Evolutionary conservation across 2,329 filamentous ascomycete genomes (phyloP), one percentile per base, ranked within the genome.

Genomic region (Neocatenulostroma microsporum): DNA sequence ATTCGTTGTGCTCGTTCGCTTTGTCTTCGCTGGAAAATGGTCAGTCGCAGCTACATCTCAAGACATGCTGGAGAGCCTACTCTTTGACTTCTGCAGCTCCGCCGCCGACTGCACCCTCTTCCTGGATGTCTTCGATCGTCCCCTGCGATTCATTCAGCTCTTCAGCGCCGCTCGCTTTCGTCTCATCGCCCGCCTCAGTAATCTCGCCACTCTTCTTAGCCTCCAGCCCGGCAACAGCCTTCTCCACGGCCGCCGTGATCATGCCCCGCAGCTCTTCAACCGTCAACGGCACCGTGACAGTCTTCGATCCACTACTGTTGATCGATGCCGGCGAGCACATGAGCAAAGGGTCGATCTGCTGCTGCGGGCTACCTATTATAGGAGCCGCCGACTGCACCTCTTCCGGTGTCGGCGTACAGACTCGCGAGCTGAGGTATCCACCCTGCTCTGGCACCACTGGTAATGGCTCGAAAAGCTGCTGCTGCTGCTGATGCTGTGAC

Each of bases 371-470:
- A 15, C 11, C 17, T 5, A 13, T 14, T 13, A 36, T 12, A 13
- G n/a, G n/a, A n/a, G 18, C 12, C 10, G 11, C 17, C 5, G 20
- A 13, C 13, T 27, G n/a, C 14, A 36, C 11, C 10, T 27, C 33
- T 11, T 36, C 33, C 11, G 44, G 37, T 11, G 37, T 40, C 18
- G 47, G 47, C 25, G 47, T 49, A 25, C 47, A 49, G 28, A 49
- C 38, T 21, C 47, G 30, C 8, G 42, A 42, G 18, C 33, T 42
- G 4, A 45, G 35, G 31, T 34, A 43, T 10, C 34, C 21, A 12
- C 34, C 30, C 26, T 34, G 25, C n/a, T 33, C 31, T 17, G 37
- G 35, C 13, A 42, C 19, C 3, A 34, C 23, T 2, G 38, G 33
- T 36, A 34, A 14, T 5, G 25, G 40, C 28, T 30, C 26, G 21